Conservation (phyloP, 306 rosid species). For the Prunus davidiana region DNA sequence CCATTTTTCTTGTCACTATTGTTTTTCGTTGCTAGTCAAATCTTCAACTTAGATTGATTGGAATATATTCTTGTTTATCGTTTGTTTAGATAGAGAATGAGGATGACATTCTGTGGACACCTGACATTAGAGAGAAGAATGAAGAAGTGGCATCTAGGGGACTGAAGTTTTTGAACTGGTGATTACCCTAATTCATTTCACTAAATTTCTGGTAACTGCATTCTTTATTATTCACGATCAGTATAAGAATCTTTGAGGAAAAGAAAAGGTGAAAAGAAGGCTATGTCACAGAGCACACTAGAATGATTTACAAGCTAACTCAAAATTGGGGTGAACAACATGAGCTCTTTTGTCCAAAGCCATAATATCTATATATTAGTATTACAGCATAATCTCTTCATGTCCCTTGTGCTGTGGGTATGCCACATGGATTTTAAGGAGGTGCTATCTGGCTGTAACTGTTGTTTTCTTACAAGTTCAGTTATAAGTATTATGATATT, state of each 20-base stretch:
- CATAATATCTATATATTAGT: not conserved
- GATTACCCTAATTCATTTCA: constrained; percentile 12
- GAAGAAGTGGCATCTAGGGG: constrained; percentile 86
- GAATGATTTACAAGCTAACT: not conserved
- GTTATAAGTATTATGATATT: not conserved
- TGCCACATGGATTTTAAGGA: not conserved
- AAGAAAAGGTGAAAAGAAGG: not conserved
- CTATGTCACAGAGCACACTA: not conserved
- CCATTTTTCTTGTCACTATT: not conserved
- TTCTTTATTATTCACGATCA: not conserved
- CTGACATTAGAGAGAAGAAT: constrained; percentile 68
- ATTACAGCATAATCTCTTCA: not conserved
- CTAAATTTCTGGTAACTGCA: not conserved
- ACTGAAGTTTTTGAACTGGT: constrained; percentile 76
- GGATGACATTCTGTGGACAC: constrained; percentile 74
- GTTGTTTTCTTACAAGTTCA: not conserved
- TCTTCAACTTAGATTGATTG: constrained; percentile 22
- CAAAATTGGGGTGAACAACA: not conserved
- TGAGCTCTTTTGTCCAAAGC: not conserved
- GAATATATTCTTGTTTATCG: constrained; percentile 20
- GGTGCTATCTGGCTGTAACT: not conserved
- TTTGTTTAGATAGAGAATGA: constrained; percentile 63
- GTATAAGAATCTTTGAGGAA: not conserved
- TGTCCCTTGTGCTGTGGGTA: not conserved
- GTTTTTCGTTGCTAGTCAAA: constrained; percentile 15